Evolutionary conservation across 805 yeast genomes (phyloP).

Genomic region (Helenozyma rhizophorensis): DNA sequence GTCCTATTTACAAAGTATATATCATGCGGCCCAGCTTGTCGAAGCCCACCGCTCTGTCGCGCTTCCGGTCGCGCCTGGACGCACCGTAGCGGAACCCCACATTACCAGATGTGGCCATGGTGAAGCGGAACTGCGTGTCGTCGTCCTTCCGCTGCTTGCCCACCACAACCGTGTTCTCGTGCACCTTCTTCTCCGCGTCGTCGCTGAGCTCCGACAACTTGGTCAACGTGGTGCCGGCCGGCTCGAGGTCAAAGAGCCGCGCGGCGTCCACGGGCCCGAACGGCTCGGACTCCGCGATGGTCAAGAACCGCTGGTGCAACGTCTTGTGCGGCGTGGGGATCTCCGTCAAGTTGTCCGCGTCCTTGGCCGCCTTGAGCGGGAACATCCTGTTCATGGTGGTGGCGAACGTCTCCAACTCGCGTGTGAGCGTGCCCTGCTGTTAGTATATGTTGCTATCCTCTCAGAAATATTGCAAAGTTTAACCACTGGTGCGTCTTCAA

Average conservation of each 20-base stretch:
- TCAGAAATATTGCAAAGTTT: conserved; percentile 20
- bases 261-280: conserved; percentile 97
- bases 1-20: conserved; percentile 17
- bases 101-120: conserved; percentile 71
- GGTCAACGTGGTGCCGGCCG: conserved; percentile 77
- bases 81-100: conserved; percentile 94
- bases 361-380: conserved; percentile 49
- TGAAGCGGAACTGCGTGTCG: conserved; percentile 66
- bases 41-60: conserved; percentile 70
- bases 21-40: conserved; percentile 62
- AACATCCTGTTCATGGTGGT: conserved; percentile 70
- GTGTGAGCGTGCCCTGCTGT: conserved; percentile 45
- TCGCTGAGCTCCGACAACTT: conserved; percentile 60
- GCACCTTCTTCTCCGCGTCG: conserved; percentile 35
- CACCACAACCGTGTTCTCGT: conserved; percentile 30
- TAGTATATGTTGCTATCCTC: conserved; percentile 28
- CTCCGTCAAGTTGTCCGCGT: conserved; percentile 81
- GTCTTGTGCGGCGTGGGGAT: conserved; percentile 88
- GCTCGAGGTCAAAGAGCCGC: conserved; percentile 70
- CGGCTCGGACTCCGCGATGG: conserved; percentile 91
- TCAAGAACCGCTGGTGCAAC: conserved; percentile 72
- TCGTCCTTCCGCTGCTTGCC: conserved; percentile 69
- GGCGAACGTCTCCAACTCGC: conserved; percentile 58
- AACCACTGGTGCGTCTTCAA: conserved; percentile 67
- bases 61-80: conserved; percentile 80